Conservation (phyloP, 352 stramenopile genomes). For the Phytophthora tentaculata region DNA sequence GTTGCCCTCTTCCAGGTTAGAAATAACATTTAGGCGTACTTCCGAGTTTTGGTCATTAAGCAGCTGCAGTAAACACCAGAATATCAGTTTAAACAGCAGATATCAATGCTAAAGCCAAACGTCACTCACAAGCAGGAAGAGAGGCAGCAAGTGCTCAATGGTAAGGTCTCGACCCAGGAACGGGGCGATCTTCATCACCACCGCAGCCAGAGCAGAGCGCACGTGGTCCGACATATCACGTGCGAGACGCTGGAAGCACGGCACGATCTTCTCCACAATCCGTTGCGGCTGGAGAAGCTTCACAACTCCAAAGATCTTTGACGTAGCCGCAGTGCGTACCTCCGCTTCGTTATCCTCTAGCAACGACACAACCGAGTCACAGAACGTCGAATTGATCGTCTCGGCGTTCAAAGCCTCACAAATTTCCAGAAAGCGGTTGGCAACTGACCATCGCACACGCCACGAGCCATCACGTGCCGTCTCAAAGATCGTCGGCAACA, state of each 20-base stretch:
- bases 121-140: conserved; percentile 90
- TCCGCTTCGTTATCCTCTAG: conserved; percentile 98
- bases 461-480: conserved; percentile 96
- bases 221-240: conserved; percentile 98
- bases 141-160: conserved; percentile 94
- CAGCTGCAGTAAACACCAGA: conserved; percentile 63
- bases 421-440: conserved; percentile 95
- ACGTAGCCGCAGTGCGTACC: conserved; percentile 94
- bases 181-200: conserved; percentile 96
- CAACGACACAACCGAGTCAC: conserved; percentile 92
- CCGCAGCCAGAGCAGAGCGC: conserved; percentile 93
- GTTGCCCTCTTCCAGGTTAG: conserved; percentile 96
- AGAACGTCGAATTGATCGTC: conserved; percentile 71
- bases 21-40: conserved; percentile 99
- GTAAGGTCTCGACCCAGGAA: conserved; percentile 93
- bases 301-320: conserved; percentile 80
- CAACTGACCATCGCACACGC: conserved; percentile 98
- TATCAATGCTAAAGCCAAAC: not conserved
- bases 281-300: conserved; percentile 64
- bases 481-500: conserved; percentile 92
- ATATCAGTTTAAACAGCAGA: conserved; percentile 7
- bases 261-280: conserved; percentile 78
- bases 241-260: conserved; percentile 93
- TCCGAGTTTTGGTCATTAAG: conserved; percentile 97
- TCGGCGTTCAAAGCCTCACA: conserved; percentile 88